Evolutionary conservation across 345 rosid genomes (phyloP).

Genomic region (Brassica cretica): DNA sequence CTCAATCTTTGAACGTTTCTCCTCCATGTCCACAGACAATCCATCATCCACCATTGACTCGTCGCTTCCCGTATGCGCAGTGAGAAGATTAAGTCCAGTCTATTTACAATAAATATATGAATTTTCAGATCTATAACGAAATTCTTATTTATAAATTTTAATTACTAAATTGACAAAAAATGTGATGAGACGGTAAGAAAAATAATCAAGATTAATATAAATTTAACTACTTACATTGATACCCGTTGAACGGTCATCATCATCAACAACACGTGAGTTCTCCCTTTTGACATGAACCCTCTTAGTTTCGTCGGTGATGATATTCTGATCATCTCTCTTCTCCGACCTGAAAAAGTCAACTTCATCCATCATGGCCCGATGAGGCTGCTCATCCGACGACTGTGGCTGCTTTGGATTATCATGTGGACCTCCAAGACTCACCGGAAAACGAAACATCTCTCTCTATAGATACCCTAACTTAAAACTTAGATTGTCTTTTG

Average conservation of each 20-base stretch:
- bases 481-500: conserved; percentile 2
- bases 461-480: not conserved
- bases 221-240: conserved; percentile 59
- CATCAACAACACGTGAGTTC: conserved; percentile 38
- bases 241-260: conserved; percentile 34
- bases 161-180: not conserved
- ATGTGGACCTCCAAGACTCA: conserved; percentile 40
- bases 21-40: conserved; percentile 62
- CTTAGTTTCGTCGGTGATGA: conserved; percentile 9
- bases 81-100: conserved; percentile 82
- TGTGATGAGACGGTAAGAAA: conserved; percentile 3
- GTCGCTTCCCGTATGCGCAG: conserved; percentile 73
- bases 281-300: conserved; percentile 55
- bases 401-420: conserved; percentile 33
- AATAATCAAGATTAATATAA: not conserved
- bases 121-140: not conserved
- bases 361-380: conserved; percentile 48
- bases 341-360: conserved; percentile 78
- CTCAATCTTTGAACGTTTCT: conserved; percentile 62
- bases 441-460: conserved; percentile 60
- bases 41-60: conserved; percentile 90
- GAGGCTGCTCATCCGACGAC: conserved; percentile 33
- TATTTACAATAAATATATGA: conserved; percentile 22
- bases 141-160: not conserved
- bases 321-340: conserved; percentile 40